These are phyloP conservation scores for Globisporangium barbulae DNA, from an alignment of 352 stramenopile genomes.

Conservation along the genomic window DNA sequence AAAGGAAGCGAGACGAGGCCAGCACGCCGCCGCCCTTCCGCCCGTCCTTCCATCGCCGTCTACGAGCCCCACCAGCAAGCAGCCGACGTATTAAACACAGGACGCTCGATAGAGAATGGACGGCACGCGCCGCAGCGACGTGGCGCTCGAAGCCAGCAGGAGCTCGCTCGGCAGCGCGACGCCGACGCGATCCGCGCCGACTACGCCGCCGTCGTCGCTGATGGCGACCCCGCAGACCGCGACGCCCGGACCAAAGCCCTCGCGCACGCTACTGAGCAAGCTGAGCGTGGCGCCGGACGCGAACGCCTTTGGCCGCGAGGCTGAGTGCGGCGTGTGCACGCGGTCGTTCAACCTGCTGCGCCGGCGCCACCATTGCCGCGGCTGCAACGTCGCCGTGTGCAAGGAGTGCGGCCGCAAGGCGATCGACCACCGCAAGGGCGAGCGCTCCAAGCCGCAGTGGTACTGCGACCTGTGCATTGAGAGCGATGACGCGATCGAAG, in stretches of 20 bases:
- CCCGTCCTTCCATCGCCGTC: neutral
- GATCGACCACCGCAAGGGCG: slow-evolving; percentile 53
- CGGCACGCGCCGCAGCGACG: slow-evolving; percentile 19
- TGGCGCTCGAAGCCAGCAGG: slow-evolving; percentile 13
- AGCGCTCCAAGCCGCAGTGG: slow-evolving; percentile 66
- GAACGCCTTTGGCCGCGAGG: slow-evolving; percentile 65
- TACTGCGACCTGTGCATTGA: slow-evolving; percentile 73
- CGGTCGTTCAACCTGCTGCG: slow-evolving; percentile 82
- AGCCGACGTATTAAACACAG: too few relatives aligned
- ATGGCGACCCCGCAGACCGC: slow-evolving; percentile 3
- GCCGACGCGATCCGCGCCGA: slow-evolving; percentile 14
- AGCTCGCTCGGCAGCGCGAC: slow-evolving; percentile 11
- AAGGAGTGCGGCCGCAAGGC: slow-evolving; percentile 83
- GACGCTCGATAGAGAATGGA: slow-evolving; percentile 9
- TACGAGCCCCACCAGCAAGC: neutral
- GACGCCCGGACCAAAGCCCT: neutral
- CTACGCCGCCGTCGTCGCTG: slow-evolving; percentile 9
- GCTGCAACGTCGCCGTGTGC: slow-evolving; percentile 79
- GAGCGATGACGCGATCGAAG: slow-evolving; percentile 63
- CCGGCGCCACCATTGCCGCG: slow-evolving; percentile 81
- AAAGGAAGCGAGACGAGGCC: neutral
- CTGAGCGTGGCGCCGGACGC: slow-evolving; percentile 36
- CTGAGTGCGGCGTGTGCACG: slow-evolving; percentile 66
- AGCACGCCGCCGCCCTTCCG: neutral
- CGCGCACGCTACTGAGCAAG: slow-evolving; percentile 30